Evolutionary conservation across 129 eudicot genomes (phyloP), one percentile per base, ranked within the genome.

Genomic region (Chrysanthemum makinoi): DNA sequence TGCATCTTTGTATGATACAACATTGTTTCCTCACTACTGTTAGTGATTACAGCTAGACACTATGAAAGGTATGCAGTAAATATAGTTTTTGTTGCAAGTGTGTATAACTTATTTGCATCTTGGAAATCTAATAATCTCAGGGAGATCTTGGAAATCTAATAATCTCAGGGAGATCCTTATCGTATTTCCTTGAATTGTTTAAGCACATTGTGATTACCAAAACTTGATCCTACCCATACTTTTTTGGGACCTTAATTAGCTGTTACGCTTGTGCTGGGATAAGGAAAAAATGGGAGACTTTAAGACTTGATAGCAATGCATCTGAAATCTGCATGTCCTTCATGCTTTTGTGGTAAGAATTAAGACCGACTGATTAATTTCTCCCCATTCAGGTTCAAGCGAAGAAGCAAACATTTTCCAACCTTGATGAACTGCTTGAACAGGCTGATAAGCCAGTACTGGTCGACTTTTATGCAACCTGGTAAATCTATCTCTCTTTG

Each of bases 381-480:
- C 46, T 72, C 10, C 53, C 10, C 71, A 49, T 64, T 59, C 84
- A 95, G 99, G 97, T 88, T 72, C 72, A 79, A 78, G 89, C 99
- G 20, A 86, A 87, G 86, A 80, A 90, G 90, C 89, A 86, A 66
- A 72, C 96, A 10, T 90, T 82, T 79, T 82, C 93, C 14, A 76
- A 91, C 69, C 88, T 95, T 56, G 96, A 95, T 69, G 99, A 95
- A 19, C 71, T 90, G 77, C 65, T 95, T 70, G 84, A 79, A 65
- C 81, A 82, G 46, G 74, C 96, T 50, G 99, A 95, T 66, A 95
- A 88, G 82, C 99, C 99, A 3, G 88, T 95, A 24, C 66, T 95
- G 82, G 97, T 95, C 18, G 99, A 95, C 80, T 95, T 95, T 69
- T 95, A 95, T 78, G 99, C 99, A 30, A 88, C 97, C 35, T 95